These are phyloP conservation scores for Salix koriyanagi DNA, from an alignment of 345 rosid genomes.

Conservation along the genomic window DNA sequence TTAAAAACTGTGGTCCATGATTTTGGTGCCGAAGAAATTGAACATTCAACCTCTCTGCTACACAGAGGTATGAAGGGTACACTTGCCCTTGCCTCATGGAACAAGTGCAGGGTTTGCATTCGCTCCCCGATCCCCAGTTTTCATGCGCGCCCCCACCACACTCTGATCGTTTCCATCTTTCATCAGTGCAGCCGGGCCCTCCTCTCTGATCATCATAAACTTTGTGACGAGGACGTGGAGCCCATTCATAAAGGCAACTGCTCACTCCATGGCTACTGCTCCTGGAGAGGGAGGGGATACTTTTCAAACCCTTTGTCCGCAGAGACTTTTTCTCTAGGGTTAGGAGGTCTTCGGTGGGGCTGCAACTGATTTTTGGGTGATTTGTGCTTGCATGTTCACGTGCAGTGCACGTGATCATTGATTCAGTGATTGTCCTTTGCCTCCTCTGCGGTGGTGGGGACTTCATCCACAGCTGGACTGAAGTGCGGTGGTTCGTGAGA, in stretches of 20 bases:
- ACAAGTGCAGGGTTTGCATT: constrained; percentile 11
- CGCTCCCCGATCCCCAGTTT: constrained; percentile 19
- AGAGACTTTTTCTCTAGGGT: constrained; percentile 9
- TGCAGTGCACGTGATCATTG: constrained; percentile 19
- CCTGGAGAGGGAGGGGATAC: neutral
- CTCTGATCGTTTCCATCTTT: neutral
- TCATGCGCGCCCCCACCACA: neutral
- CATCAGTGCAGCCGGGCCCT: neutral
- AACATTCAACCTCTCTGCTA: neutral
- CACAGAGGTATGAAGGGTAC: neutral
- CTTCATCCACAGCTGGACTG: neutral
- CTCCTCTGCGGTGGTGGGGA: neutral
- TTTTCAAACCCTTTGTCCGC: constrained; percentile 21
- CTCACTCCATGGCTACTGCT: neutral
- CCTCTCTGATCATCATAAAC: neutral
- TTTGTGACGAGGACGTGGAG: constrained; percentile 1
- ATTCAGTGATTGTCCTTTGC: neutral
- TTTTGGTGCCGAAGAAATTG: neutral
- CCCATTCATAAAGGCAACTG: constrained; percentile 17
- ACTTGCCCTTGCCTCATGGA: constrained; percentile 7
- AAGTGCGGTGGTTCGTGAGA: neutral
- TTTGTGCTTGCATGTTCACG: constrained; percentile 16
- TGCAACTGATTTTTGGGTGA: neutral
- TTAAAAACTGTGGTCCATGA: neutral
- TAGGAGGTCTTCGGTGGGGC: constrained; percentile 6